phyloP scores from a whole-genome alignment of 2,329 filamentous ascomycete species.

The Talaromyces amestolkiae region DNA sequence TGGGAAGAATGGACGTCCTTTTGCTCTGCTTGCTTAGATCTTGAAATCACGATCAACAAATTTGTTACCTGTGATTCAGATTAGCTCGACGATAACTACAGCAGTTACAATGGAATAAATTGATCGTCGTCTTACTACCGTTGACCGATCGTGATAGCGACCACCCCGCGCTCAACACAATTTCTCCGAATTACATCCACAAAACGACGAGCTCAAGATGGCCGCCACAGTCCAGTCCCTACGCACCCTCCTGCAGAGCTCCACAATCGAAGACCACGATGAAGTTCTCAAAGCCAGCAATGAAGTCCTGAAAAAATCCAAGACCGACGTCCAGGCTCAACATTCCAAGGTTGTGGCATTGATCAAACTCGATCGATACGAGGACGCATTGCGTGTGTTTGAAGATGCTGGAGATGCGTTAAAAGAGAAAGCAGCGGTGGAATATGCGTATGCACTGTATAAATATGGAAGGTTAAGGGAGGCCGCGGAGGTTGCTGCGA shows the following conservation, averaged over 20 bases:
- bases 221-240: constrained; percentile 49
- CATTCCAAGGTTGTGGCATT: constrained; percentile 60
- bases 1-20: neutral
- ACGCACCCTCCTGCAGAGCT: constrained; percentile 55
- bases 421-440: constrained; percentile 55
- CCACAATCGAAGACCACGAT: constrained; percentile 61
- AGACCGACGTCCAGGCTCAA: constrained; percentile 55
- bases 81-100: neutral
- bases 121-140: neutral
- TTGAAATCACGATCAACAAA: neutral
- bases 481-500: constrained; percentile 53
- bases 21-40: neutral
- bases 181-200: constrained; percentile 2
- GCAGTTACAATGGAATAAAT: neutral
- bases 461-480: constrained; percentile 57
- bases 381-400: constrained; percentile 58
- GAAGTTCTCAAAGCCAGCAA: constrained; percentile 60
- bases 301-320: constrained; percentile 56
- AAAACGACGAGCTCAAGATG: constrained; percentile 27
- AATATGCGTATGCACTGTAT: constrained; percentile 64
- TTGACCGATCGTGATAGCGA: neutral
- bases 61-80: too few species aligned
- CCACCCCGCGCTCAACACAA: constrained; percentile 12
- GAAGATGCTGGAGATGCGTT: constrained; percentile 54
- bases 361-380: constrained; percentile 62